Base-by-base conservation (phyloP, 225 moss, liverwort and hornwort species). In the Pseudoscleropodium purum region DNA sequence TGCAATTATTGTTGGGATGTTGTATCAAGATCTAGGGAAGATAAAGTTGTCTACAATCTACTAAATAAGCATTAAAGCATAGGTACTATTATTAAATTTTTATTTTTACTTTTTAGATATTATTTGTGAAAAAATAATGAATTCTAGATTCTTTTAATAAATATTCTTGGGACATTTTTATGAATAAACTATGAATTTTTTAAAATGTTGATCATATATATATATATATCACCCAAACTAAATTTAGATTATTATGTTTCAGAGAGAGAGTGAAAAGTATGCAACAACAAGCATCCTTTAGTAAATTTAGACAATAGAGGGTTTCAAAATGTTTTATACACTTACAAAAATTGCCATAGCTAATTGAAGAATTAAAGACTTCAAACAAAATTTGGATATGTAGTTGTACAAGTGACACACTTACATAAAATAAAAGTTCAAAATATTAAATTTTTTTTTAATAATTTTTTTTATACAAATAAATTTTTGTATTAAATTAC, bases 331-430 rank as follows among this genome's bases (percentile, higher is more conserved):
- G 0, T 54, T 78, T 54, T 4, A 2, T 51, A 36, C 8, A 78
- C 3, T 9, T 25, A 25, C 25, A 54, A 54, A 24, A 78, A 5
- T 37, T 78, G 15, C 21, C 2, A 34, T 54, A 37, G 14, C 9
- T 78, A 36, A 15, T 77, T 15, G 15, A 78, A 15, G 24, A 54
- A 54, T 78, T 36, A 24, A 0, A 78, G 2, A 5, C 6, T 36
- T 19, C 5, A 34, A 21, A 33, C 3, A 15, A 24, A 78, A 54
- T 14, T 23, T 24, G 0, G 2, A 78, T 25, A 34, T 21, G 0
- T 20, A 33, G 20, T 0, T 0, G 0, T 33, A 11, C 4, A 45
- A 74, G 1, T 18, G 18, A 59, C 0, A 13, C 2, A 49, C 1
- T 33, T 7, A 1, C 7, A 45, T 30, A 30, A 10, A 29, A 45